Conservation (phyloP, 257 asterid genomes). For the Solanum virginianum region DNA sequence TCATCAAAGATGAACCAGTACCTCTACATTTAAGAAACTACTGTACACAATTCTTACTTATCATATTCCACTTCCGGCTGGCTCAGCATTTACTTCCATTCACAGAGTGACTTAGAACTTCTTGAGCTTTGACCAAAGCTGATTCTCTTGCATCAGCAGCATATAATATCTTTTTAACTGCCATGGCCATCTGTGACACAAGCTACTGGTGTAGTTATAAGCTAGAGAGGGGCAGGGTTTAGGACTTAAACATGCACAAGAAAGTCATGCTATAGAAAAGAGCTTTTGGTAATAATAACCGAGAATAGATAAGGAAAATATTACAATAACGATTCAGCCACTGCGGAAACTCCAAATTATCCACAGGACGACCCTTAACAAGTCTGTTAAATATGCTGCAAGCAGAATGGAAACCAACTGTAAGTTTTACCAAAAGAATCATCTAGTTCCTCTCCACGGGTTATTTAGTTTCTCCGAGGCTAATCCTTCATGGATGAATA, state of each 20-base stretch:
- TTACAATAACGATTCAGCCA: constrained; percentile 82
- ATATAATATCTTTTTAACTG: constrained; percentile 64
- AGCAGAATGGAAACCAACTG: not conserved
- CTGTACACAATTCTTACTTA: not conserved
- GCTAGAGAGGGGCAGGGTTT: not conserved
- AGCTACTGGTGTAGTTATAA: not conserved
- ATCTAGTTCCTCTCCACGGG: not conserved
- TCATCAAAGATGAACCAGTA: not conserved
- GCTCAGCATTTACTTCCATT: constrained; percentile 14
- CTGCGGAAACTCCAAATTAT: constrained; percentile 89
- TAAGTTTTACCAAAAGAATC: not conserved
- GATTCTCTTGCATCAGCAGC: constrained; percentile 69
- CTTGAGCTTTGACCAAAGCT: constrained; percentile 69
- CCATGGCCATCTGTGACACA: constrained; percentile 44
- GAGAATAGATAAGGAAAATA: not conserved
- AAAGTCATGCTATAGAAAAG: not conserved
- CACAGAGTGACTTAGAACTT: constrained; percentile 25
- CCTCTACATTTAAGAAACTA: not conserved
- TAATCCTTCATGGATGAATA: not conserved
- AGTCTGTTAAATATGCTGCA: constrained; percentile 88
- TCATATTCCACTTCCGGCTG: not conserved
- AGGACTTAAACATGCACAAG: not conserved
- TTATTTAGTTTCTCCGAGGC: not conserved
- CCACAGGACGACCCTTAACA: constrained; percentile 83
- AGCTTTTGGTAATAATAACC: not conserved